Evolutionary conservation across 2,329 filamentous ascomycete genomes (phyloP).

Genomic region (Rosellinia necatrix): DNA sequence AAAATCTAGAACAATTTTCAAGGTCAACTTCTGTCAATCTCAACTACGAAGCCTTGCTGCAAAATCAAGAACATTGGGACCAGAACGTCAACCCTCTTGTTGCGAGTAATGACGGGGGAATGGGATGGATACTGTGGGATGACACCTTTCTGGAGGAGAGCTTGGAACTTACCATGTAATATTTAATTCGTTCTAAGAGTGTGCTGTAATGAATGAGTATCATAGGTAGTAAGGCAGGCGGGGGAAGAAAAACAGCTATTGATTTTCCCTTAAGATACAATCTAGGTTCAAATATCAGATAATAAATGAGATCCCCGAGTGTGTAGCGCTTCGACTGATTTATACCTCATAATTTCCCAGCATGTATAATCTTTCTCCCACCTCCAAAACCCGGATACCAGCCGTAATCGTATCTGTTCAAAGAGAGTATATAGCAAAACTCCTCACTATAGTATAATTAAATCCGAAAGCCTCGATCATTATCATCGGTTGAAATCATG

Average conservation of each 20-base stretch:
- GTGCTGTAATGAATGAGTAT: not conserved
- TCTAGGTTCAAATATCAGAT: constrained; percentile 2
- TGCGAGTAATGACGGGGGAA: not conserved
- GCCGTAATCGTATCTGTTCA: not conserved
- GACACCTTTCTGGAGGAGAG: not conserved
- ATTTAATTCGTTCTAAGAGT: not conserved
- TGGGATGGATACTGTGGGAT: constrained; percentile 5
- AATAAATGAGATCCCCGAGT: not conserved
- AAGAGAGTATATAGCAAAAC: not conserved
- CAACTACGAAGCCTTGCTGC: not conserved
- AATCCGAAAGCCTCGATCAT: no score
- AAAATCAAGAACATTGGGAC: not conserved
- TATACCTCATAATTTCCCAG: not conserved
- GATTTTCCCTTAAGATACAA: constrained; percentile 10
- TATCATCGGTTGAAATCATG: not conserved
- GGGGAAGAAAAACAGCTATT: not conserved
- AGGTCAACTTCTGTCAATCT: not conserved
- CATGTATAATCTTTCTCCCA: not conserved
- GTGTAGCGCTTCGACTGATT: not conserved
- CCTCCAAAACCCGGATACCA: not conserved
- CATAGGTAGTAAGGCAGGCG: not conserved
- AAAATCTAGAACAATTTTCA: not conserved
- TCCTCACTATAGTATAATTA: constrained; percentile 8
- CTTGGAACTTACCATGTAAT: no score
- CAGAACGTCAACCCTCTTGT: not conserved